These are phyloP conservation scores for Sarocladium kiliense DNA, from an alignment of 2,329 filamentous ascomycete genomes.

Conservation along the genomic window DNA sequence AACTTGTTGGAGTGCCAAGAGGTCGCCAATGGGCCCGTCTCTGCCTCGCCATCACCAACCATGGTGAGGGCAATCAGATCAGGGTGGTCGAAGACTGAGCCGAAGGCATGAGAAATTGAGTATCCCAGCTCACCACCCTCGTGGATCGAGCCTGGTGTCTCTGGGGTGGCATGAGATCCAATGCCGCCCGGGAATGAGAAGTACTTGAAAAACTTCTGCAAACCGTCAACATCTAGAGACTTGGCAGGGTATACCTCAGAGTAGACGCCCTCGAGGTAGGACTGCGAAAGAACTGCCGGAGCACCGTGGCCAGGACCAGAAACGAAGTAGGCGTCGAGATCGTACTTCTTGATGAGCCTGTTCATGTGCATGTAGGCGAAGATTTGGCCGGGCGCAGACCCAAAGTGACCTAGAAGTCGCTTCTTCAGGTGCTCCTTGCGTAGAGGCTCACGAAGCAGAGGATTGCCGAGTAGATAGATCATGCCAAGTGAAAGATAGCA, in stretches of 20 bases:
- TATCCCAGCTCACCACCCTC: constrained; percentile 82
- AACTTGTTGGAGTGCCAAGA: constrained; percentile 82
- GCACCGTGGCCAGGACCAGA: constrained; percentile 76
- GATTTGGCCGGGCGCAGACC: constrained; percentile 73
- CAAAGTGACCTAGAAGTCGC: constrained; percentile 72
- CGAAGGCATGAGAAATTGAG: constrained; percentile 73
- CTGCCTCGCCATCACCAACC: constrained; percentile 77
- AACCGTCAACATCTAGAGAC: constrained; percentile 44
- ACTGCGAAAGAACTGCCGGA: constrained; percentile 69
- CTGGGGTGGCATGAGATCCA: constrained; percentile 71
- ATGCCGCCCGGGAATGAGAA: constrained; percentile 80
- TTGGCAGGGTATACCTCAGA: constrained; percentile 73
- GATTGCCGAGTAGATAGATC: constrained; percentile 73
- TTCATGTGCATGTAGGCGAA: constrained; percentile 83
- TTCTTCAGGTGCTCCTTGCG: constrained; percentile 67
- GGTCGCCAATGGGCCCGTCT: constrained; percentile 73
- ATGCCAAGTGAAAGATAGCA: constrained; percentile 73
- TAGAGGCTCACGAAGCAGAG: constrained; percentile 64
- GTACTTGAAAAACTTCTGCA: constrained; percentile 75
- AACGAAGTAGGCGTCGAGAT: constrained; percentile 66
- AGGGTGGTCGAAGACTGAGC: constrained; percentile 70
- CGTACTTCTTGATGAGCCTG: constrained; percentile 74
- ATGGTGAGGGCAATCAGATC: constrained; percentile 70
- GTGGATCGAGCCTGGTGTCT: constrained; percentile 72
- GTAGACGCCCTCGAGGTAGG: constrained; percentile 73